Base-by-base conservation (phyloP, 2,329 filamentous ascomycete species). In the Onygenales sp. region DNA sequence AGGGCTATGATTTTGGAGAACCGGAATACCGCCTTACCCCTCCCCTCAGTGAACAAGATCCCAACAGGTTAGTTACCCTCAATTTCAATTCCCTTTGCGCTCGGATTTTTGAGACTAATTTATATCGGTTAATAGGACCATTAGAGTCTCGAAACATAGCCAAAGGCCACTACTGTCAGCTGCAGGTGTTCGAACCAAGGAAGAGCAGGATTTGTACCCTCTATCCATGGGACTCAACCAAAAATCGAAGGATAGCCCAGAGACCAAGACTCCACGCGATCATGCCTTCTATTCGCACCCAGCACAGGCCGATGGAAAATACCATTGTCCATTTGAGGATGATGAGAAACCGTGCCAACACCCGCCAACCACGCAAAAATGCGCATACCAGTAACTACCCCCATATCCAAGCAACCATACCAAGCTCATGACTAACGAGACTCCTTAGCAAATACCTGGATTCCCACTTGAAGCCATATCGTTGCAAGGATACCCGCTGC, bases 331-430 rank as follows among this genome's bases (percentile, higher is more conserved):
- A 5, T 93, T 86, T 78, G 84, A 86, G 68, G 63, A 61, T 52
- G 86, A 83, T 62, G 74, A 77, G 54, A 74, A 80, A 49, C 78
- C 84, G 65, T 97, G 92, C 81, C 87, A 82, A 70, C 92, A 96
- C 82, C 87, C 88, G 74, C 83, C 91, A 42, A 93, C 94, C 66
- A 93, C 94, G 76, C 87, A 97, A 63, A 96, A 96, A 82, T 96
- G 92, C 84, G 95, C 95, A 74, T 97, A 96, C 68, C 91, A 96
- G 91, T 95, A 85, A 81, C 88, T 74, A 27, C 21, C 49, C 47
- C n/a, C 14, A 21, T 43, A 9, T n/a, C 27, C 21, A 7, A 7
- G 47, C 51, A 42, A 10, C 10, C 10, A 49, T 57, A 56, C 61
- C 56, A 42, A 49, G 14, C 21, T 44, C 40, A 53, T 60, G 54